phyloP scores from a whole-genome alignment of 176 grass and related monocot genomes.

The Hyparrhenia diplandra region DNA sequence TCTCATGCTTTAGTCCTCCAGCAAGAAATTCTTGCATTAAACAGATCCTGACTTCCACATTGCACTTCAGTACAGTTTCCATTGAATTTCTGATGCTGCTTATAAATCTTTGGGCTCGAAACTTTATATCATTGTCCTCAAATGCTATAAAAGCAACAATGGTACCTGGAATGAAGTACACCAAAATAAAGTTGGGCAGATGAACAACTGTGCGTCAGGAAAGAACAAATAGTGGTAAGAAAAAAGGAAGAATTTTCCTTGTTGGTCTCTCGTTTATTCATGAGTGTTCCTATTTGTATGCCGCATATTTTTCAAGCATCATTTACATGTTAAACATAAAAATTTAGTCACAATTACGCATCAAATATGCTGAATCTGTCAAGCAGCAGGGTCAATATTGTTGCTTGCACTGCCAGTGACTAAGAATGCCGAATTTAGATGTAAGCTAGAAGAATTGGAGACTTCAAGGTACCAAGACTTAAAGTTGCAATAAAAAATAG shows the following conservation, averaged over 20 bases:
- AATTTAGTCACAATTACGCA: conserved; percentile 22
- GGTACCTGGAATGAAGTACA: conserved; percentile 36
- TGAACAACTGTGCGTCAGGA: neutral
- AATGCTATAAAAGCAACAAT: neutral
- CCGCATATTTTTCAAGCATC: neutral
- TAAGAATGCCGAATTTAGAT: neutral
- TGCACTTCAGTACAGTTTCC: conserved; percentile 75
- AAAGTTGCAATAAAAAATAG: neutral
- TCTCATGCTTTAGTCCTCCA: conserved; percentile 26
- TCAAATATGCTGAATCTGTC: conserved; percentile 6
- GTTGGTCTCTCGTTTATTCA: neutral
- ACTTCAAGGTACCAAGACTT: neutral
- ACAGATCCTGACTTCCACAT: conserved; percentile 66
- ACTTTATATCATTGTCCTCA: conserved; percentile 41
- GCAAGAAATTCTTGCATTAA: conserved; percentile 44
- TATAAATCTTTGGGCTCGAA: conserved; percentile 79
- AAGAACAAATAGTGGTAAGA: too few species aligned
- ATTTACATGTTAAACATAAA: conserved; percentile 23
- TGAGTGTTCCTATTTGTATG: neutral
- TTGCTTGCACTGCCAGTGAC: neutral
- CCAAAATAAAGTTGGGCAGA: neutral
- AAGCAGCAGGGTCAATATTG: neutral
- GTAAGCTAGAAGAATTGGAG: neutral
- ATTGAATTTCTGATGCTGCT: conserved; percentile 94
- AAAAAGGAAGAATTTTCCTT: neutral